These are phyloP conservation scores for Medicago lupulina DNA, from an alignment of 306 rosid genomes.

Conservation along the genomic window DNA sequence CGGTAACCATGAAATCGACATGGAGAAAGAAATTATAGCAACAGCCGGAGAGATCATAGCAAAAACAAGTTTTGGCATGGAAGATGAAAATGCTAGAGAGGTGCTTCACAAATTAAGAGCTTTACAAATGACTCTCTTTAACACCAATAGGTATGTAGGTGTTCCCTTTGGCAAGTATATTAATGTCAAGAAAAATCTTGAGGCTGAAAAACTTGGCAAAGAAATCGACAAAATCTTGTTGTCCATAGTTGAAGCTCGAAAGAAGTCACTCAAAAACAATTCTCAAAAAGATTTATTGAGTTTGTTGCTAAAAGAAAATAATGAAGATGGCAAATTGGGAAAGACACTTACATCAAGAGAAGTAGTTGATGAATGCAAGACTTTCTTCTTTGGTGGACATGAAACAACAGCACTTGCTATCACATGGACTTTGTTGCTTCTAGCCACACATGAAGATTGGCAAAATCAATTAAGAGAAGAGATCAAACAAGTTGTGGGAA, in stretches of 20 bases:
- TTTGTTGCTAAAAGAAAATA: conserved; percentile 57
- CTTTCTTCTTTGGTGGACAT: conserved; percentile 91
- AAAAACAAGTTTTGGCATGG: conserved; percentile 73
- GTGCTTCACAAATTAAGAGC: conserved; percentile 63
- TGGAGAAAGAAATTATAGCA: conserved; percentile 62
- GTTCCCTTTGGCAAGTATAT: conserved; percentile 67
- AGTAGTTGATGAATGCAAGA: conserved; percentile 84
- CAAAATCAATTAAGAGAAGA: conserved; percentile 75
- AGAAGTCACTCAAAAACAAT: conserved; percentile 27
- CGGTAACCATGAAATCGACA: conserved; percentile 66
- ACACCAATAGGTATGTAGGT: conserved; percentile 65
- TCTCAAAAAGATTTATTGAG: conserved; percentile 63
- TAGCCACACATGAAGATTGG: conserved; percentile 76
- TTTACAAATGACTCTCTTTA: conserved; percentile 73
- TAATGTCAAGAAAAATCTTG: conserved; percentile 50
- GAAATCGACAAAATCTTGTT: conserved; percentile 64
- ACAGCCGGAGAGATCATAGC: conserved; percentile 80
- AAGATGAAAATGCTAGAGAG: conserved; percentile 49
- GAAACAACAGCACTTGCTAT: conserved; percentile 91
- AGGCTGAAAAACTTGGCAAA: conserved; percentile 69
- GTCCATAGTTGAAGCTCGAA: conserved; percentile 51
- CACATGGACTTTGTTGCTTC: conserved; percentile 82
- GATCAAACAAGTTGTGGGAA: conserved; percentile 67
- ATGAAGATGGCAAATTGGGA: conserved; percentile 18
- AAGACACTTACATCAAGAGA: conserved; percentile 55